Evolutionary conservation across 108 stramenopile genomes (phyloP), one percentile per base, ranked within the genome.

Genomic region (Aurantiochytrium sp.): DNA sequence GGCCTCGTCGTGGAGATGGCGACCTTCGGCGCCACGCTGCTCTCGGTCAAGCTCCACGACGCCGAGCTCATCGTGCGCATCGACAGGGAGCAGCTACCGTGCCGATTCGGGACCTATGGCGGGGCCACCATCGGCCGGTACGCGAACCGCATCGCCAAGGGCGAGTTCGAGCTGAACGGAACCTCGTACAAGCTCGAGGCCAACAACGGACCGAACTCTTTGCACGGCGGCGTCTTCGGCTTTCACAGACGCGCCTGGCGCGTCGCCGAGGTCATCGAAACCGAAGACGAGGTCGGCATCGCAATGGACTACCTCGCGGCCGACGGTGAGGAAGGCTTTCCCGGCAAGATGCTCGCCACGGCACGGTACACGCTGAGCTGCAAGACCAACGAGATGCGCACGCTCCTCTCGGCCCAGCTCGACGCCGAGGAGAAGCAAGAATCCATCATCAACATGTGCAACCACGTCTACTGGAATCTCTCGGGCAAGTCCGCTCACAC

Each of bases 401-500:
- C 27, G 68, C 88, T 22, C 69, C 95, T 32, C 73, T 90, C 15
- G 92, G 95, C 95, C 45, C 88, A 36, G 95, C 94, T 24, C 32
- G 89, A 0, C 87, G 94, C 39, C 54, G 90, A 3, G 65, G 91
- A 54, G 92, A 52, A 93, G 68, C 59, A 34, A 30, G 27, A 30
- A 12, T 94, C 95, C 27, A 94, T 94, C 22, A 90, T 97, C 52
- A 94, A 94, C 69, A 86, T 97, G 55, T 91, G 94, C 10, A 92
- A 96, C 10, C 96, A 97, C 88, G 91, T 95, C 37, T 97, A 97
- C 90, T 96, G 95, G 88, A 96, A 96, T 88, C 87, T 97, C 37
- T 87, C 93, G 0, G 91, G 90, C 12, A 92, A 94, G 55, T 59
- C 89, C 30, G 55, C 24, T 1, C 86, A 73, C 30, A 88, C 93